Evolutionary conservation across 805 yeast genomes (phyloP).

Genomic region (Candida golubevii): DNA sequence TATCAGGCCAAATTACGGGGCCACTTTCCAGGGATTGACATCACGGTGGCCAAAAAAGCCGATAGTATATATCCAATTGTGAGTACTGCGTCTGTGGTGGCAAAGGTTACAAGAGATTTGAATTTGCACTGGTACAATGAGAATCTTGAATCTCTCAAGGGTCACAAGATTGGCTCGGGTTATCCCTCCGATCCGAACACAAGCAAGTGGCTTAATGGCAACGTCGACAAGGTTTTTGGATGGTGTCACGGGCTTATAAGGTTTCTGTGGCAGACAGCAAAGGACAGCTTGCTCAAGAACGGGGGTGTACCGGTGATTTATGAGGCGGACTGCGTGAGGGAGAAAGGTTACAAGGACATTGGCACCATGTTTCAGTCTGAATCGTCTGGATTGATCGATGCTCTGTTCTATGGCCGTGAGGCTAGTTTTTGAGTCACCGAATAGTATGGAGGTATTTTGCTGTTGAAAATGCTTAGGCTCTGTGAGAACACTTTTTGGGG

Average conservation of each 20-base stretch:
- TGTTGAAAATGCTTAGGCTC: too few species aligned
- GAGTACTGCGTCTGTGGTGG: conserved; percentile 91
- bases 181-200: conserved; percentile 94
- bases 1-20: conserved; percentile 72
- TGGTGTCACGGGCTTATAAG: conserved; percentile 74
- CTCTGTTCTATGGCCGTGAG: conserved; percentile 12
- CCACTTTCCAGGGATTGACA: conserved; percentile 63
- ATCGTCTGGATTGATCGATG: conserved; percentile 7
- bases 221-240: conserved; percentile 73
- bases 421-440: too few species aligned
- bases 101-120: conserved; percentile 90
- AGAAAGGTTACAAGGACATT: conserved; percentile 28
- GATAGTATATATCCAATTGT: conserved; percentile 91
- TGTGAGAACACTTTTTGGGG: too few species aligned
- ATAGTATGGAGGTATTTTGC: too few species aligned
- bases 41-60: conserved; percentile 91
- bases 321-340: conserved; percentile 45
- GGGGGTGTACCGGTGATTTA: conserved; percentile 57
- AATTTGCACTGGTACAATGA: conserved; percentile 39
- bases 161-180: conserved; percentile 71
- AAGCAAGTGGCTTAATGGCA: conserved; percentile 60
- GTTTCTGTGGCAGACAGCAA: conserved; percentile 93
- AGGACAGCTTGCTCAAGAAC: conserved; percentile 57
- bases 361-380: conserved; percentile 14
- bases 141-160: conserved; percentile 21